Base-by-base conservation (phyloP, 148 eudicot genomes). In the Tetragonia tetragonoides region DNA sequence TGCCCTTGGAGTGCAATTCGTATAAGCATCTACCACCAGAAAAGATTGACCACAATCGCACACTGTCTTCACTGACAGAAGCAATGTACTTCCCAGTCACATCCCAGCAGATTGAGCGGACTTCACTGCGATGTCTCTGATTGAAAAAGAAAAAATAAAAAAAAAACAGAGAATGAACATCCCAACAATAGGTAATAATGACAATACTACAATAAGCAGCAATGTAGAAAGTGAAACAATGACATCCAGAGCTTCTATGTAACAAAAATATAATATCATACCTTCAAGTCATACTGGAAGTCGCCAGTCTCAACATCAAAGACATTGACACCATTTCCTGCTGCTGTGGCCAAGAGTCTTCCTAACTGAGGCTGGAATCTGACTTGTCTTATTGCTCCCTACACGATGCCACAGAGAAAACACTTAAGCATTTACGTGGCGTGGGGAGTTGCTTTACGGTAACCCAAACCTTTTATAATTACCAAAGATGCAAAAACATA, bases 41-140 rank as follows among this genome's bases (percentile, higher is more conserved):
- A 17, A 16, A 28, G 37, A 68, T 10, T 12, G 90, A 83, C 92
- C 92, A 89, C n/a, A 89, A 59, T 10, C 83, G 76, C 57, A 81
- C 85, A 71, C 81, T 76, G 47, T 87, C 92, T 66, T 85, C 81
- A 42, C 92, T 82, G 7, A 85, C 87, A 7, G 90, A 80, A 20
- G 82, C 92, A 21, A 89, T 57, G 73, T 82, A 82, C 57, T 75
- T 77, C 37, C 92, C 92, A 57, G 76, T 84, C 20, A 47, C 39
- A 80, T 86, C 88, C 92, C 92, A 89, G 77, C 90, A 80, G 6
- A 87, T 73, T 17, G 84, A 87, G 53, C 70, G 83, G 47, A 89
- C 83, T 51, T 82, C 88, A 34, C 72, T 69, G 69, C 40, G 62
- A 76, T 89, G 89, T 66, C 86, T 89, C 92, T 89, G 62, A 70